Evolutionary conservation across 345 rosid species (phyloP), one percentile per base, ranked within the genome.

Genomic region (Cardamine chenopodiifolia): DNA sequence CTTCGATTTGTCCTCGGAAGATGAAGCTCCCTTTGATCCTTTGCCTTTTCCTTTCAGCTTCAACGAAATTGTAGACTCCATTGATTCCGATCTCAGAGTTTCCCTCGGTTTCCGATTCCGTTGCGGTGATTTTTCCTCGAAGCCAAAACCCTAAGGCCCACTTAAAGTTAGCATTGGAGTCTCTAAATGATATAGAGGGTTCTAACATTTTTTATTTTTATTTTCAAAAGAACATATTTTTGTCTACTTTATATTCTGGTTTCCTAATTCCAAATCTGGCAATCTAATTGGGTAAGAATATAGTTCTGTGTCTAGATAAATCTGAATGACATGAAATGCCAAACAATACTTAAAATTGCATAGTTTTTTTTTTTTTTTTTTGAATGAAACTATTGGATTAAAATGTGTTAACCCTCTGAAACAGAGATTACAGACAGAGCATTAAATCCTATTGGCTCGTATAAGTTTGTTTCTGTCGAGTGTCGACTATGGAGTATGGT

Each of bases 41-140:
- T 85, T 85, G 14, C 84, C 79, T 80, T 88, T 78, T 20, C 91
- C 90, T 73, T 79, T 86, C 9, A 10, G 47, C 83, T 82, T 88
- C 61, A 85, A 72, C 26, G 88, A 71, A 42, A 88, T 79, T 74
- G 76, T 84, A 69, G 88, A 82, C 68, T 78, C 83, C 89, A 87
- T 86, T 56, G 78, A 35, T 62, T 65, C 59, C 75, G 75, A 64
- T 77, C 72, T 71, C 73, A 7, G 20, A 48, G 17, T 45, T 69
- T 57, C 70, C 15, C 71, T 55, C 48, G 32, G 37, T 9, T 1
- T 31, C 13, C 4, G 57, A 66, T 49, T 20, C 15, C 17, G 35
- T 63, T 45, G 65, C 65, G 18, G n/a, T n/a, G 28, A 39, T 15
- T 22, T 32, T 63, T 2, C 2, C 12, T 60, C 5, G 11, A 22